Conservation (phyloP, 1,284 basidiomycete species). For the Stygiomarasmius scandens region DNA sequence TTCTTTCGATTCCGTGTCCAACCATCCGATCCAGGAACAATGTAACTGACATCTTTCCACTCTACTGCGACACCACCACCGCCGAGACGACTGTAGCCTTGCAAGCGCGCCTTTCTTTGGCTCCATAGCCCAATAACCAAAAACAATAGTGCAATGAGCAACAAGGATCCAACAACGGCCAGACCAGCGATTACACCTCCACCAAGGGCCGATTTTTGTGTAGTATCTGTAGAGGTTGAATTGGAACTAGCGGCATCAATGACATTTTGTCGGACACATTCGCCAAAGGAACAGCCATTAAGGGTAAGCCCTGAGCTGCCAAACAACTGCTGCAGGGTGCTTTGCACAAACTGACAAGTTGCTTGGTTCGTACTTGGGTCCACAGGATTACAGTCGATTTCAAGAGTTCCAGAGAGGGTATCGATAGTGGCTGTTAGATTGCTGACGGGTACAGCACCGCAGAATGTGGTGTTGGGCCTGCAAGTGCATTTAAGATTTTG, state of each 20-base stretch:
- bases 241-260: conserved; percentile 62
- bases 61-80: conserved; percentile 61
- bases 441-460: conserved; percentile 52
- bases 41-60: conserved; percentile 76
- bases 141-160: conserved; percentile 59
- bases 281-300: conserved; percentile 77
- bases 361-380: conserved; percentile 49
- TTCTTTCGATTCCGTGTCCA: conserved; percentile 17
- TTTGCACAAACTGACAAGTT: conserved; percentile 79
- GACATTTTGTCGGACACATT: conserved; percentile 81
- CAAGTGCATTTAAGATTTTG: conserved; percentile 76
- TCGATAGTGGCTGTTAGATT: conserved; percentile 66
- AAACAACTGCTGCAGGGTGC: conserved; percentile 66
- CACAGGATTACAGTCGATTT: conserved; percentile 63
- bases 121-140: conserved; percentile 62
- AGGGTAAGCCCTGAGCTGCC: conserved; percentile 73
- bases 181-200: conserved; percentile 87
- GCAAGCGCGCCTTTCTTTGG: conserved; percentile 64
- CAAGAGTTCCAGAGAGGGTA: conserved; percentile 59
- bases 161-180: conserved; percentile 74
- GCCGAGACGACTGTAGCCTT: conserved; percentile 37
- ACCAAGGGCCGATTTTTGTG: conserved; percentile 56
- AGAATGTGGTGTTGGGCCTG: conserved; percentile 69
- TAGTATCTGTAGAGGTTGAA: conserved; percentile 27
- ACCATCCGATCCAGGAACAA: conserved; percentile 39